Base-by-base conservation (phyloP, 129 eudicot species). In the Ambrosia trifida region DNA sequence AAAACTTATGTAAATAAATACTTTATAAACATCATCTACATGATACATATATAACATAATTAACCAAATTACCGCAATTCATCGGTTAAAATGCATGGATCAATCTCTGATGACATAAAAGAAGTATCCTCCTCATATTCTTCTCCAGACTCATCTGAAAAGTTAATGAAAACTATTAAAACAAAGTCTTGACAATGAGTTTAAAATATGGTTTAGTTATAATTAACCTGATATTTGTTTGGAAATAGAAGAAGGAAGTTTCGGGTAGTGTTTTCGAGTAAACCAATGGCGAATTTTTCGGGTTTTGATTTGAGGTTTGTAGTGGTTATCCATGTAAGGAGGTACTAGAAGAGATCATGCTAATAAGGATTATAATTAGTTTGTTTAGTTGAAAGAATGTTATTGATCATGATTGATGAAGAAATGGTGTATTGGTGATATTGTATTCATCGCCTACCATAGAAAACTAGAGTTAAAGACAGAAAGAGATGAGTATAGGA, bases 11-110 rank as follows among this genome's bases (percentile, higher is more conserved):
- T 31, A 51, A 51, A 9, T 58, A 65, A 54, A 51, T 32, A 67
- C 64, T 24, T 77, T 69, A 50, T 69, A 69, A 60, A 33, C 54
- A 69, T 64, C 54, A 69, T 56, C 51, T 2, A 16, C n/a, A 36
- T 36, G 41, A 60, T 63, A 56, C 20, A 41, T 16, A 44, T 2
- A 58, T 31, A 30, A 17, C 60, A 70, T 50, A 51, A 38, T 2
- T n/a, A 12, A 50, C 35, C 38, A 20, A 32, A 38, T 51, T 64
- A 89, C 98, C 95, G 82, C 51, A 92, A 72, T 70, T 83, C 83
- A 66, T 73, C 63, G 60, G 78, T 75, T 64, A 78, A 12, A 69
- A 38, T 83, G 84, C 83, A 75, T 6, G 86, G 84, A 73, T 78
- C 86, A 38, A 50, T 80, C 54, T 83, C 84, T 56, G 49, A 56